Evolutionary conservation across 2,329 filamentous ascomycete genomes (phyloP), one percentile per base, ranked within the genome.

Genomic region (Xylariaceae sp.): DNA sequence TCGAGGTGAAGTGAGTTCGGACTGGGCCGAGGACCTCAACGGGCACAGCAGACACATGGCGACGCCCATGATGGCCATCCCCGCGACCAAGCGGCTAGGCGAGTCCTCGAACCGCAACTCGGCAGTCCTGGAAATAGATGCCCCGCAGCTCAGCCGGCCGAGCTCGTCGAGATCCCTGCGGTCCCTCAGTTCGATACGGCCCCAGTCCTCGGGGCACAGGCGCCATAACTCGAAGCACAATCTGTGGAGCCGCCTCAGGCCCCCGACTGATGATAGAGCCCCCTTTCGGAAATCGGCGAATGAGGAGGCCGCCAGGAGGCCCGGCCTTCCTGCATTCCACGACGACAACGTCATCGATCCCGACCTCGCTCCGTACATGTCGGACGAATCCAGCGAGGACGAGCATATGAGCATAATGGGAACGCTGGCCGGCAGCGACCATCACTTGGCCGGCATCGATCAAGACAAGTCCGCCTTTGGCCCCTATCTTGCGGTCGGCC

Each of bases 341-440:
- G 88, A 92, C 56, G 92, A 98, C 67, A 97, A 92, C 57, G 95
- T 98, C 51, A 97, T 98, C 51, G 92, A 98, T 58, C 92, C 92
- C 1, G 92, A 98, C 55, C 69, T 98, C 38, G 90, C 89, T 4
- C 85, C 88, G 23, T 98, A 94, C 63, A 85, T 98, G 72, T 98
- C 92, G 5, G 92, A 98, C 59, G 88, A 86, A 33, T 95, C 89
- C 2, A 96, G 88, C 53, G 90, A 85, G 26, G 89, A 95, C 53
- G 89, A 98, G 50, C 86, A 94, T 52, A 83, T 89, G 64, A 89
- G 83, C 55, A 83, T 96, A 9, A 85, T 94, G 62, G 81, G 85
- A 2, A 80, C 77, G 5, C 74, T 83, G 66, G 70, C 88, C n/a
- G 78, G 74, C 40, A 74, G 75, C 32, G 80, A 82, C 41, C 65